These are phyloP conservation scores for Candida incommunis DNA, from an alignment of 805 yeast species.

Conservation along the genomic window DNA sequence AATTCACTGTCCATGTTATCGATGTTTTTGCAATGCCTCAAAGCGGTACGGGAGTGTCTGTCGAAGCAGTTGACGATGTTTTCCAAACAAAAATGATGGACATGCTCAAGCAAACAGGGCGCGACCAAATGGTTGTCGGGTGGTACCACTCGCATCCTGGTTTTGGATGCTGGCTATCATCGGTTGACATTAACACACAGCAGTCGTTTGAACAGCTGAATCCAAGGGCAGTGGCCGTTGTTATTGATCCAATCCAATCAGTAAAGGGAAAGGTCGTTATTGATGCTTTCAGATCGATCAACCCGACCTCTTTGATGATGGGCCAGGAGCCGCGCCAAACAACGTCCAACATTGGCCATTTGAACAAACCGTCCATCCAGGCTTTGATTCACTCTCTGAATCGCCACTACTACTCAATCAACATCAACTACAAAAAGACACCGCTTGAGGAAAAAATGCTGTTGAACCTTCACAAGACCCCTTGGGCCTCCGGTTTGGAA, in stretches of 20 bases:
- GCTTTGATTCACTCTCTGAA: constrained; percentile 94
- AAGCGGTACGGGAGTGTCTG: constrained; percentile 91
- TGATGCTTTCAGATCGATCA: constrained; percentile 93
- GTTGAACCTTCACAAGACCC: constrained; percentile 82
- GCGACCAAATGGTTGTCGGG: constrained; percentile 71
- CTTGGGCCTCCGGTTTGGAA: constrained; percentile 87
- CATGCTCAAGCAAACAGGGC: constrained; percentile 41
- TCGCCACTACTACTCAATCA: constrained; percentile 90
- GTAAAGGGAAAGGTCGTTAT: constrained; percentile 98
- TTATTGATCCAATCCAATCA: constrained; percentile 95
- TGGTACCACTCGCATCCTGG: constrained; percentile 99
- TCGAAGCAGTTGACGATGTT: constrained; percentile 86
- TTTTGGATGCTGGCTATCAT: constrained; percentile 91
- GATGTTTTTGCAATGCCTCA: constrained; percentile 85
- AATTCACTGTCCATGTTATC: constrained; percentile 44
- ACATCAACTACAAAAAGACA: constrained; percentile 89
- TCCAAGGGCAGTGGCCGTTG: constrained; percentile 94
- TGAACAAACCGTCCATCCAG: constrained; percentile 92
- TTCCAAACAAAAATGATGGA: constrained; percentile 82
- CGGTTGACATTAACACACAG: constrained; percentile 88
- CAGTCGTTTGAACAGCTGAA: constrained; percentile 95
- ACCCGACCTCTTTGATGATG: constrained; percentile 76
- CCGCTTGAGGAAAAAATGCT: constrained; percentile 87
- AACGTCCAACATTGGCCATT: constrained; percentile 86
- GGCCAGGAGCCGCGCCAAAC: constrained; percentile 98